Base-by-base conservation (phyloP, 2,329 filamentous ascomycete genomes). In the Coleophoma cylindrospora region DNA sequence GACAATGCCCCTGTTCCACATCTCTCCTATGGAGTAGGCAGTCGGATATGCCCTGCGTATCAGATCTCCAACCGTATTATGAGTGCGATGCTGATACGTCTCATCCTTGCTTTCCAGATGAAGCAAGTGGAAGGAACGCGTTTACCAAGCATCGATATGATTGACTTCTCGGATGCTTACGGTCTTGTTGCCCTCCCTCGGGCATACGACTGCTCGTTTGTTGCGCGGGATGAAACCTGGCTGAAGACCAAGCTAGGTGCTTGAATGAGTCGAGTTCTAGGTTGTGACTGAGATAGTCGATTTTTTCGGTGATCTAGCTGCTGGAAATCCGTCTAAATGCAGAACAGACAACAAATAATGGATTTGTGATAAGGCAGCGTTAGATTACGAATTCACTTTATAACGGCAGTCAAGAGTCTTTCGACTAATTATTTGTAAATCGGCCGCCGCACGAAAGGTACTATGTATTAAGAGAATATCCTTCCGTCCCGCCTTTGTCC, bases 21-120 rank as follows among this genome's bases (percentile, higher is more conserved):
- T 50, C 40, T 60, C n/a, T 53, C 55, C 4, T 61, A 57, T 48
- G 57, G 58, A 33, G 57, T 57, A n/a, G 58, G 59, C 11, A 50
- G 43, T 13, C 48, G 57, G 13, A 59, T 59, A 27, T 61, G 58
- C 34, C 57, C 58, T 21, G 57, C 58, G 32, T 53, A 53, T 9
- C 56, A 54, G 27, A 51, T 61, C 48, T 56, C 53, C 17, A 61
- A 59, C 50, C 43, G 58, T 3, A 50, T 61, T 27, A 59, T 61
- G 11, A 50, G 51, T 50, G 58, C 57, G 14, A 36, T 59, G 11
- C 44, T 59, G 9, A 46, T 46, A 14, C 45, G 55, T 19, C 40
- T 59, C 4, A 51, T 59, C 21, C 36, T 59, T 5, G 53, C 55
- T 1, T 59, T 57, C 46, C 48, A 57, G 44, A 51, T 59, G 22